Evolutionary conservation across 2,329 filamentous ascomycete genomes (phyloP).

Genomic region (Huntiella savannae): DNA sequence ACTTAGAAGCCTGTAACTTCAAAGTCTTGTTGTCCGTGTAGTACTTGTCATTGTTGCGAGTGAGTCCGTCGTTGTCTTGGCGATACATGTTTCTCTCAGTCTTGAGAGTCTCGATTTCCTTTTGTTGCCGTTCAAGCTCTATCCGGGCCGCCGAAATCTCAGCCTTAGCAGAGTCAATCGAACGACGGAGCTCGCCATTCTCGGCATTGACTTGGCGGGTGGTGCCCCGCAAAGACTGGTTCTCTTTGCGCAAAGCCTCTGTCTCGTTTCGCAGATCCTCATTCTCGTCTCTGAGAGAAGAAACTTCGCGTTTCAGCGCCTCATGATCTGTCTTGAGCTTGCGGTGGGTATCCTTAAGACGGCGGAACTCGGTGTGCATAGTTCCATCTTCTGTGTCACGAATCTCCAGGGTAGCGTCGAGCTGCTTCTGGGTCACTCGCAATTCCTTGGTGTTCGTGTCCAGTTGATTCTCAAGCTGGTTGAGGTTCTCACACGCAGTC

Average conservation of each 20-base stretch:
- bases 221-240: constrained; percentile 24
- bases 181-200: constrained; percentile 26
- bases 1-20: constrained; percentile 27
- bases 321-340: constrained; percentile 15
- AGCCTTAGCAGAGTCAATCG: constrained; percentile 21
- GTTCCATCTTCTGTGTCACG: constrained; percentile 20
- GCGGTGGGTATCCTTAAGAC: constrained; percentile 19
- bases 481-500: constrained; percentile 39
- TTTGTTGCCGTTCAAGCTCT: constrained; percentile 23
- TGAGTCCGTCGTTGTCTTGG: constrained; percentile 32
- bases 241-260: constrained; percentile 25
- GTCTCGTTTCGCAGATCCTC: constrained; percentile 24
- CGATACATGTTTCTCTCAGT: constrained; percentile 27
- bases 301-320: constrained; percentile 21
- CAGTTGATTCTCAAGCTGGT: constrained; percentile 26
- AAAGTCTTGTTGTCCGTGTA: constrained; percentile 33
- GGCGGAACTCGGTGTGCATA: constrained; percentile 23
- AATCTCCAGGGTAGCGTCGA: constrained; percentile 23
- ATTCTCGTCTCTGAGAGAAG: constrained; percentile 24
- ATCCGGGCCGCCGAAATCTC: constrained; percentile 24
- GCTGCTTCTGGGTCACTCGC: constrained; percentile 23
- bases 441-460: constrained; percentile 24
- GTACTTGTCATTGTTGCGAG: constrained; percentile 35
- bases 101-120: constrained; percentile 21
- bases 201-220: constrained; percentile 24